Evolutionary conservation across 1,139 yeast species (phyloP).

Genomic region (Meyerozyma carpophila): DNA sequence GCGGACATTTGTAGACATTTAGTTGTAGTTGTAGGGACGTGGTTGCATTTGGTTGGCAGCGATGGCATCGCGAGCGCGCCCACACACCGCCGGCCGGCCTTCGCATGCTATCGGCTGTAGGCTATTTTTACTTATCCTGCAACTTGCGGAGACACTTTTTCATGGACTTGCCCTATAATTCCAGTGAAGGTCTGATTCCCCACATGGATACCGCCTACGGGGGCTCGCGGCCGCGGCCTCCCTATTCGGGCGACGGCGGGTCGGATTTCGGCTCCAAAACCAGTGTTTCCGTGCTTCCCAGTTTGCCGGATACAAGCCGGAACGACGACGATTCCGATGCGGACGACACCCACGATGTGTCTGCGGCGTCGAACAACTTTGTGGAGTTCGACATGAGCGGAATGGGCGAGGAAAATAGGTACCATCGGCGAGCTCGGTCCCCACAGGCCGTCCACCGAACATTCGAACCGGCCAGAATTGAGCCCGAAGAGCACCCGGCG

Average conservation of each 20-base stretch:
- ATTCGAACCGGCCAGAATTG: not conserved
- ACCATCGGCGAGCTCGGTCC: conserved; percentile 4
- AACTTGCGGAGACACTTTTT: not conserved
- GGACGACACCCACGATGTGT: conserved; percentile 4
- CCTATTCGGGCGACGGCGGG: not conserved
- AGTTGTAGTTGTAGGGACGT: not conserved
- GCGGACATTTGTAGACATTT: conserved; percentile 49
- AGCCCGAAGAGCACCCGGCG: no score
- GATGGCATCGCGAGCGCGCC: not conserved
- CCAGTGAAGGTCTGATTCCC: not conserved
- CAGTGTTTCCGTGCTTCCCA: conserved; percentile 16
- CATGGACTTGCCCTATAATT: not conserved
- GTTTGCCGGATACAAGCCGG: conserved; percentile 11
- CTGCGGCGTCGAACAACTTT: conserved; percentile 13
- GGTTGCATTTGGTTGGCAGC: not conserved
- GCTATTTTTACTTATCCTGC: no score
- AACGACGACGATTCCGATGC: not conserved
- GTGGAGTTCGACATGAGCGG: conserved; percentile 31
- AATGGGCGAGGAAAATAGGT: conserved; percentile 2
- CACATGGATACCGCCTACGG: not conserved
- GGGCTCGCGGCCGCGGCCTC: not conserved
- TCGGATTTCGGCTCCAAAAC: conserved; percentile 12
- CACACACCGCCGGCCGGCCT: not conserved
- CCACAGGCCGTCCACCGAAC: not conserved
- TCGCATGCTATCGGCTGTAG: not conserved